Percentiles rank a stretch among this genome's conserved stretches.
These are phyloP conservation scores for Schizosaccharomyces pombe DNA, from an alignment of 805 yeast genomes.

Conservation along the genomic window DNA sequence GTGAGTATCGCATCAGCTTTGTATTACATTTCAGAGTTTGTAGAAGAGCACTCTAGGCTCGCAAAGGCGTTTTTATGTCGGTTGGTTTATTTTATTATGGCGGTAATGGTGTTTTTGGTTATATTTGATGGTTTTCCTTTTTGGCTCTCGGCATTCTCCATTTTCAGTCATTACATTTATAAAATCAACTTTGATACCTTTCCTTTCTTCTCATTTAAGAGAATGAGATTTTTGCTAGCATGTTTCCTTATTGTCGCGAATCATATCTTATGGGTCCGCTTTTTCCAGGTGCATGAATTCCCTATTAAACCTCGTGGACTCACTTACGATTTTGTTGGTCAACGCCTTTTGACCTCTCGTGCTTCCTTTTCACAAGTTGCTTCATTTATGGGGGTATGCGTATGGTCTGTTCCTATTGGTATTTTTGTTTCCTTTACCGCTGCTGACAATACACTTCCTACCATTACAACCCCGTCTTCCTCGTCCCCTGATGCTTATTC, in stretches of 20 bases:
- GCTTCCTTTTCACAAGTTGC: constrained; percentile 59
- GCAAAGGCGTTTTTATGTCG: constrained; percentile 47
- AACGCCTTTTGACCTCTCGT: background rate
- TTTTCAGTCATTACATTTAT: constrained; percentile 49
- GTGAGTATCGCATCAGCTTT: constrained; percentile 64
- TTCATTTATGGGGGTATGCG: constrained; percentile 79
- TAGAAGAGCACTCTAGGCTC: constrained; percentile 78
- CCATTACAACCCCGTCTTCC: background rate
- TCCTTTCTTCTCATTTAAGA: constrained; percentile 35
- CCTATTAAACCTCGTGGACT: background rate
- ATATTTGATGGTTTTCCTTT: constrained; percentile 64
- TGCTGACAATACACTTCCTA: constrained; percentile 68
- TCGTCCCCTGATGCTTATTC: background rate
- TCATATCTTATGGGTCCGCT: background rate
- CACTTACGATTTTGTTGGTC: background rate
- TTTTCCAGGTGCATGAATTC: background rate
- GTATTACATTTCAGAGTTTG: constrained; percentile 72
- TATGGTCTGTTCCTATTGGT: constrained; percentile 88
- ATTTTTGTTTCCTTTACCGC: constrained; percentile 80
- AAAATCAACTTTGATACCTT: constrained; percentile 54
- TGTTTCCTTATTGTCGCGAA: background rate
- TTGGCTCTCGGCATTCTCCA: constrained; percentile 38
- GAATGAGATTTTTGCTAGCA: background rate
- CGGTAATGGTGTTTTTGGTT: constrained; percentile 30
- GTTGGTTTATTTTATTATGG: constrained; percentile 39